Conservation (phyloP, 176 grass and related monocot species). For the Oryza meridionalis region DNA sequence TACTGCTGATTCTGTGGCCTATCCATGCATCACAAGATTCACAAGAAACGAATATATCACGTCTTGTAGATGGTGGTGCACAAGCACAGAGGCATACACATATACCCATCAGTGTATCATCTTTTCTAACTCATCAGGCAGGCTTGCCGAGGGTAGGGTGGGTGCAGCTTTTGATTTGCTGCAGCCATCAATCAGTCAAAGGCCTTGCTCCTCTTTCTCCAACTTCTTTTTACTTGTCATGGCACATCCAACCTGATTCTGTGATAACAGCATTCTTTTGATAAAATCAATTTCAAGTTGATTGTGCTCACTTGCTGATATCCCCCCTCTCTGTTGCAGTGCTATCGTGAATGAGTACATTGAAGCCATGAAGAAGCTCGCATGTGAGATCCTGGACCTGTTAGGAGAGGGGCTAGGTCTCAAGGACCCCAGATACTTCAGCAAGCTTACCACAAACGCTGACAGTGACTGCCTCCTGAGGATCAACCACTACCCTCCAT, state of each 20-base stretch:
- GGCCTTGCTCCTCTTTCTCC: slow-evolving; percentile 35
- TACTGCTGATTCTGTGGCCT: slow-evolving; percentile 40
- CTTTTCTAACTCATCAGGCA: slow-evolving; percentile 35
- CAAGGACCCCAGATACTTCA: slow-evolving; percentile 62
- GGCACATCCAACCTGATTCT: slow-evolving; percentile 26
- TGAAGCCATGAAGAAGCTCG: slow-evolving; percentile 70
- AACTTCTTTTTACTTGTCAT: slow-evolving; percentile 36
- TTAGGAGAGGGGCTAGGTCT: slow-evolving; percentile 80
- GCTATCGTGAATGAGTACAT: slow-evolving; percentile 89
- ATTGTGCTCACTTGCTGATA: slow-evolving; percentile 41
- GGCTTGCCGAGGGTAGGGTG: slow-evolving; percentile 27
- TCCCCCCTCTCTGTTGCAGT: slow-evolving; percentile 52
- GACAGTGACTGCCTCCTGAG: slow-evolving; percentile 88
- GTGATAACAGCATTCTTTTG: slow-evolving; percentile 31
- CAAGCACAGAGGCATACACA: slow-evolving; percentile 31
- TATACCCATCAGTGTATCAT: slow-evolving; percentile 32
- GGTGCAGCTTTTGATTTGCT: slow-evolving; percentile 52
- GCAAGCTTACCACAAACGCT: slow-evolving; percentile 63
- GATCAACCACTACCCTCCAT: slow-evolving; percentile 89
- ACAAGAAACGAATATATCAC: slow-evolving; percentile 55
- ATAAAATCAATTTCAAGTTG: slow-evolving; percentile 18
- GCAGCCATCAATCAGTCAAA: slow-evolving; percentile 58
- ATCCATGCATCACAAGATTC: slow-evolving; percentile 53
- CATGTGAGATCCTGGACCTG: slow-evolving; percentile 88
- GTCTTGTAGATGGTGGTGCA: slow-evolving; percentile 45